These are phyloP conservation scores for Geotrichum aggregatum DNA, from an alignment of 1,139 yeast genomes.

Conservation along the genomic window DNA sequence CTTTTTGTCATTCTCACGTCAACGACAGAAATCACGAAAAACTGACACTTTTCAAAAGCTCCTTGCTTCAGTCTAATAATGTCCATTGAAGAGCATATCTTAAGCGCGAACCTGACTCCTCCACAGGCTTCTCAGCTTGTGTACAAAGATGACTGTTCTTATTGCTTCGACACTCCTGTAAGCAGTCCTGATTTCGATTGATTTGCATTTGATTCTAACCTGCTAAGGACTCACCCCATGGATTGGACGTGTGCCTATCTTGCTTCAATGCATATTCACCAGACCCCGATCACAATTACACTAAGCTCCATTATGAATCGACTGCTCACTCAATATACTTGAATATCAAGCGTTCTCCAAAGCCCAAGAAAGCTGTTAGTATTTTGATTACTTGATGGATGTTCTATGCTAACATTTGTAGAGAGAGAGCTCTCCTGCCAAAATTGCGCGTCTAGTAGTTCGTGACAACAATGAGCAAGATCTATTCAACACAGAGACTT, in stretches of 20 bases:
- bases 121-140: slow-evolving; percentile 40
- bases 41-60: too few species aligned
- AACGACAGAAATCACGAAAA: too few species aligned
- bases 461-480: slow-evolving; percentile 68
- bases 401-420: neutral
- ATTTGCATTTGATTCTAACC: slow-evolving; percentile 4
- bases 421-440: slow-evolving; percentile 42
- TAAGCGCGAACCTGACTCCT: slow-evolving; percentile 21
- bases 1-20: too few species aligned
- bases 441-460: slow-evolving; percentile 71
- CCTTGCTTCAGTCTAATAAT: neutral
- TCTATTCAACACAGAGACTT: slow-evolving; percentile 49
- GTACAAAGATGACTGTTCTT: slow-evolving; percentile 81
- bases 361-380: slow-evolving; percentile 39
- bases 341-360: slow-evolving; percentile 47
- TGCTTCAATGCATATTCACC: slow-evolving; percentile 65
- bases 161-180: slow-evolving; percentile 65
- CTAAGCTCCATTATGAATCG: slow-evolving; percentile 49
- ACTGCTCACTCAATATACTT: slow-evolving; percentile 55
- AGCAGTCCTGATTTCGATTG: slow-evolving; percentile 17
- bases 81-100: slow-evolving; percentile 19
- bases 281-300: slow-evolving; percentile 48
- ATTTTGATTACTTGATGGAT: neutral
- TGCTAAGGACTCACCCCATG: slow-evolving; percentile 47
- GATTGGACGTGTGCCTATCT: slow-evolving; percentile 67